Base-by-base conservation (phyloP, 495 filamentous ascomycete genomes). In the Astrocystis sublimbata region DNA sequence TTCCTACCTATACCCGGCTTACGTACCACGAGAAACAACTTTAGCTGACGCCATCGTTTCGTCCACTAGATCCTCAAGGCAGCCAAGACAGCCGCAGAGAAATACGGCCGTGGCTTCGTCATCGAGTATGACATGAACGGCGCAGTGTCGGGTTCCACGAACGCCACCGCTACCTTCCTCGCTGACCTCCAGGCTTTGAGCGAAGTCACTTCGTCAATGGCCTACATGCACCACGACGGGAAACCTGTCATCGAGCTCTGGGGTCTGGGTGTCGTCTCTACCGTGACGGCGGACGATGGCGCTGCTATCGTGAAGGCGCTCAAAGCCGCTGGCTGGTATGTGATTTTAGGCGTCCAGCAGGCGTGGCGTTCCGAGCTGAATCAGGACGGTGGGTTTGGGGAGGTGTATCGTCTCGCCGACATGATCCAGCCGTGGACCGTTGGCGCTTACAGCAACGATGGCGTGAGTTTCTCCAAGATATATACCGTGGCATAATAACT, bases 361-460 rank as follows among this genome's bases (percentile, higher is more conserved):
- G 66, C 68, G 6, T 65, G 68, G 68, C 68, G 67, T 15, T 62
- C 65, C 1, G 71, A 73, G 30, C 24, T 69, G 5, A 51, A 73
- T 41, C 53, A 66, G 38, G 41, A 64, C 12, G 67, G 64, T 4
- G 50, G 63, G 0, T 73, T 58, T 63, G 67, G 65, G 7, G 40
- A 63, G 1, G 69, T 70, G 4, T 73, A 73, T 52, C 60, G 54
- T 12, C 65, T 69, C 21, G 71, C 69, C 13, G 66, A 73, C 28
- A 66, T 72, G 61, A 62, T 73, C 23, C 69, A 71, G 12, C 71
- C 71, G 0, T 73, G 71, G 71, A 69, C 71, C 0, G 71, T 73
- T 12, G 71, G 71, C 24, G 47, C 67, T 2, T 73, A 72, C 40
- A 62, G 61, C 31, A 63, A 59, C 30, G 57, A 64, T 33, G 58